phyloP scores from a whole-genome alignment of 2,329 filamentous ascomycete species.

The Pestalotiopsis fici region DNA sequence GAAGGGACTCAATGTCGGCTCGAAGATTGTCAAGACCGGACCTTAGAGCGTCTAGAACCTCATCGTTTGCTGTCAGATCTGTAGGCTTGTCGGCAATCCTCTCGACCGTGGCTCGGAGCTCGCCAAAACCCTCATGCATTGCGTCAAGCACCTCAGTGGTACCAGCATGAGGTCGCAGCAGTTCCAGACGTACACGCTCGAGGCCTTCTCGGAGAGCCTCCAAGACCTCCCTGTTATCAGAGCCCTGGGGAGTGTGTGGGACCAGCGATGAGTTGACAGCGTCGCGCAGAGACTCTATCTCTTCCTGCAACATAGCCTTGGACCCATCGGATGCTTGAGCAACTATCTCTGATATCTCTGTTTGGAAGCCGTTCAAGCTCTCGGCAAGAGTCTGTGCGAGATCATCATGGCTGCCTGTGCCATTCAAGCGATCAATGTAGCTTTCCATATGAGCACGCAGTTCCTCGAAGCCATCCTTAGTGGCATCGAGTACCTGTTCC shows the following conservation, averaged over 20 bases:
- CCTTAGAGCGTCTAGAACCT: slow-evolving; percentile 86
- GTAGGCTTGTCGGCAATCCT: slow-evolving; percentile 74
- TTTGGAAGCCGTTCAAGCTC: slow-evolving; percentile 67
- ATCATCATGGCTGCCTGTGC: slow-evolving; percentile 73
- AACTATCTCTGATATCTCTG: slow-evolving; percentile 67
- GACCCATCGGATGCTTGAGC: slow-evolving; percentile 47
- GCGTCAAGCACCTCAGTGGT: slow-evolving; percentile 89
- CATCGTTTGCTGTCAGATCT: slow-evolving; percentile 82
- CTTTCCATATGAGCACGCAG: slow-evolving; percentile 78
- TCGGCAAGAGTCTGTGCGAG: slow-evolving; percentile 69
- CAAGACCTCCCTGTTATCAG: slow-evolving; percentile 66
- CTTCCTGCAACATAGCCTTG: slow-evolving; percentile 74
- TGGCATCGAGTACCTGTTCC: slow-evolving; percentile 84
- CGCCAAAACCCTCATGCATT: slow-evolving; percentile 82
- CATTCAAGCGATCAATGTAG: slow-evolving; percentile 74
- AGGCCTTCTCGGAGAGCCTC: slow-evolving; percentile 72
- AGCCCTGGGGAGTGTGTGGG: slow-evolving; percentile 47
- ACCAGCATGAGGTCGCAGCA: slow-evolving; percentile 67
- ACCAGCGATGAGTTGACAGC: slow-evolving; percentile 72
- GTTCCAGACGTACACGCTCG: slow-evolving; percentile 72
- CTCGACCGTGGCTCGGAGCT: slow-evolving; percentile 77
- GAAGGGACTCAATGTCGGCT: slow-evolving; percentile 76
- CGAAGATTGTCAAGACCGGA: slow-evolving; percentile 76
- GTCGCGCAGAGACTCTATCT: slow-evolving; percentile 81
- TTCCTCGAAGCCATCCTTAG: slow-evolving; percentile 83